phyloP scores from a whole-genome alignment of 768 basidiomycete genomes.

The Solioccasus polychromus region DNA sequence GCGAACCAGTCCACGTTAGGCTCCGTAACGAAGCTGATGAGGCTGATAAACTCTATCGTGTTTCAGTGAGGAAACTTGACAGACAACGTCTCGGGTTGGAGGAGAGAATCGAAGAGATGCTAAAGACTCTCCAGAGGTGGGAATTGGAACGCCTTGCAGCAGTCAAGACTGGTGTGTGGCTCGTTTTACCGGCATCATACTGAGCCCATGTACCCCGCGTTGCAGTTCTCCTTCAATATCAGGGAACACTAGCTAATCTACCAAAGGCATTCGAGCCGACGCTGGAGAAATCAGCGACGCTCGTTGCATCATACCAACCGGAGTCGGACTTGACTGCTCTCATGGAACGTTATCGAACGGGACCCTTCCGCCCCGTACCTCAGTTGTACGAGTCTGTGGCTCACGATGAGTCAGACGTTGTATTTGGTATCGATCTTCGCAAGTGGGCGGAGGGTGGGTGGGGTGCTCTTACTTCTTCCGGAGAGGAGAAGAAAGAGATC shows the following conservation, averaged over 20 bases:
- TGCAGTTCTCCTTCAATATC: conserved; percentile 80
- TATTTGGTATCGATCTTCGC: conserved; percentile 89
- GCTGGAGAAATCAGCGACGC: conserved; percentile 65
- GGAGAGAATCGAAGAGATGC: conserved; percentile 78
- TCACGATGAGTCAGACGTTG: conserved; percentile 80
- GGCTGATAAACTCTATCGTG: conserved; percentile 77
- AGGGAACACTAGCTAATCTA: conserved; percentile 71
- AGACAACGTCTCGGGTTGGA: conserved; percentile 82
- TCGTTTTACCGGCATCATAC: background rate
- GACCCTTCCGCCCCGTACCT: conserved; percentile 84
- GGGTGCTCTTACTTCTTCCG: conserved; percentile 51
- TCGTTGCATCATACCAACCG: conserved; percentile 83
- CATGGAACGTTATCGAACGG: conserved; percentile 91
- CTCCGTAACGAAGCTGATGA: conserved; percentile 76
- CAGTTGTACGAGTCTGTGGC: conserved; percentile 85
- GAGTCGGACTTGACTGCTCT: conserved; percentile 83
- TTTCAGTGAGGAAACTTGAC: conserved; percentile 79
- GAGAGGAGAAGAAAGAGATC: conserved; percentile 56
- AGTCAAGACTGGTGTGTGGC: conserved; percentile 70
- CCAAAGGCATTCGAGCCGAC: conserved; percentile 65
- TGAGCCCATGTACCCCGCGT: background rate
- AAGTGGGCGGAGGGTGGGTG: conserved; percentile 89
- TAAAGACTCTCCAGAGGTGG: conserved; percentile 81
- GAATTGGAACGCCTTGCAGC: conserved; percentile 80
- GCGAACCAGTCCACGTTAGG: conserved; percentile 67